Base-by-base conservation (phyloP, 306 rosid species). In the Ceratonia siliqua region DNA sequence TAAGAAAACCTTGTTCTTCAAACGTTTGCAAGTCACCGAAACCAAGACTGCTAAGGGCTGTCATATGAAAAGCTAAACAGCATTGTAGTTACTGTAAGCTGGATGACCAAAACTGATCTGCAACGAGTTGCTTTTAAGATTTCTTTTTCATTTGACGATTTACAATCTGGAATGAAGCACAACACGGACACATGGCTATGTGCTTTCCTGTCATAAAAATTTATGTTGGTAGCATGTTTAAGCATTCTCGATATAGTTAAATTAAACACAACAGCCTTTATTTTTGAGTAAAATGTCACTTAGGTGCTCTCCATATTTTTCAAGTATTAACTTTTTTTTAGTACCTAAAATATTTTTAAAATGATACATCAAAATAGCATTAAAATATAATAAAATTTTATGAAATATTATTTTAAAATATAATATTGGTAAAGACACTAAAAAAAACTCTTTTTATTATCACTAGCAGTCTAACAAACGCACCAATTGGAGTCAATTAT, bases 111-210 rank as follows among this genome's bases (percentile, higher is more conserved):
- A 32, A 35, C 13, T 68, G 28, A 17, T 68, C 39, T n/a, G 65
- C 28, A 75, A 32, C 39, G 50, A 62, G 36, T 15, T 66, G 17
- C 50, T 24, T 20, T 21, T 45, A 27, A 15, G 50, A 39, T 28
- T 56, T 58, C 22, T 17, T 22, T 21, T 18, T 50, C 41, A 32
- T 32, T 15, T 21, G 20, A 50, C 48, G 35, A 70, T 38, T n/a
- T 35, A 5, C 35, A 53, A 21, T 13, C 50, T 21, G 8, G 35
- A 50, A 57, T 17, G 62, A 52, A 59, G 58, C 27, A 27, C 11
- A 46, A 46, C 70, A 69, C 6, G 27, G 41, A 20, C 53, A 33
- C 39, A 33, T 33, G 57, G 55, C 55, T 68, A 22, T 24, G 75
- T 3, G 50, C 70, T 33, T 15, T 22, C 8, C 17, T 17, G 36